A percentile compares a stretch with the other conserved stretches of the same genome.
Conservation (phyloP, 2,329 filamentous ascomycete genomes). For the Aureobasidium uvarum region DNA sequence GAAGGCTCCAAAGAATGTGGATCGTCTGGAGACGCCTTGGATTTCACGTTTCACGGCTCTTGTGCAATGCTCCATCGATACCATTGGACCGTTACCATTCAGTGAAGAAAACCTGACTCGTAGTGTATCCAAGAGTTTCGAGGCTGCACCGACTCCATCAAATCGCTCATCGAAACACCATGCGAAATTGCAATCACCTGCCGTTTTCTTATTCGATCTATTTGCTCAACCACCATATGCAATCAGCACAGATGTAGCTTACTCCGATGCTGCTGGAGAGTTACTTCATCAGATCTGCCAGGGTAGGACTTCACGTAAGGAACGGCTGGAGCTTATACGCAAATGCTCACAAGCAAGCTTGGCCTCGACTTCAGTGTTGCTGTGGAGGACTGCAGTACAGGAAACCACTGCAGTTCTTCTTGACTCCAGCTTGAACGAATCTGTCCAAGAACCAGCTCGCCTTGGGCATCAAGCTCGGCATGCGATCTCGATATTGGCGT, state of each 20-base stretch:
- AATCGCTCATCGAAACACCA: constrained; percentile 56
- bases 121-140: constrained; percentile 60
- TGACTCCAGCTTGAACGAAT: constrained; percentile 5
- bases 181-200: constrained; percentile 56
- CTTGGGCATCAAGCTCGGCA: constrained; percentile 22
- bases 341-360: constrained; percentile 24
- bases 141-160: constrained; percentile 65
- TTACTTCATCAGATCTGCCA: constrained; percentile 24
- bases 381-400: constrained; percentile 19
- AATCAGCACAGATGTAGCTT: constrained; percentile 8
- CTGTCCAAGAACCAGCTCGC: constrained; percentile 22
- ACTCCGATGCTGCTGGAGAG: constrained; percentile 1
- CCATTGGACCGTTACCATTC: constrained; percentile 52
- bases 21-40: constrained; percentile 40
- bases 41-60: constrained; percentile 54
- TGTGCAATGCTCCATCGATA: constrained; percentile 48
- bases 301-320: constrained; percentile 25
- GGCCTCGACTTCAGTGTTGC: not conserved
- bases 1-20: constrained; percentile 47
- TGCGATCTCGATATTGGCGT: constrained; percentile 17
- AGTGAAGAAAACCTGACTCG: constrained; percentile 51
- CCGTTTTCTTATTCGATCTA: constrained; percentile 65
- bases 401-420: constrained; percentile 6
- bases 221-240: constrained; percentile 41
- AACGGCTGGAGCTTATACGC: constrained; percentile 28